These are phyloP conservation scores for Sclerospora graminicola DNA, from an alignment of 352 stramenopile species.

Conservation along the genomic window DNA sequence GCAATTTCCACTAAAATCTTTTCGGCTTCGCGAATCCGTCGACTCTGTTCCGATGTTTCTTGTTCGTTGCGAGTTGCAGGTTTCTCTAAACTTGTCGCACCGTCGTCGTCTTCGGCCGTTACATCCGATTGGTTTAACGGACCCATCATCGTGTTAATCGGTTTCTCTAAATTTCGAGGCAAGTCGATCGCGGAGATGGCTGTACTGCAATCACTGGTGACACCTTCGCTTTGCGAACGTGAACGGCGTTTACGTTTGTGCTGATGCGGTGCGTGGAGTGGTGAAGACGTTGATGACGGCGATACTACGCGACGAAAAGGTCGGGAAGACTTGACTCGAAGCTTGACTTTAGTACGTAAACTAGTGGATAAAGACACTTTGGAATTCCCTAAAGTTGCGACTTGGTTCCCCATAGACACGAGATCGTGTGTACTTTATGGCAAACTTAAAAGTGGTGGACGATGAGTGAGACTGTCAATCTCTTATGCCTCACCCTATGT, in stretches of 20 bases:
- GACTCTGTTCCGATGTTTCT: constrained; percentile 8
- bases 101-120: constrained; percentile 17
- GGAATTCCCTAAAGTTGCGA: constrained; percentile 2
- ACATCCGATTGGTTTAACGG: constrained; percentile 7
- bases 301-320: constrained; percentile 9
- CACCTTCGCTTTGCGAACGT: constrained; percentile 21
- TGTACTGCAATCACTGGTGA: constrained; percentile 25
- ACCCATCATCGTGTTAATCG: neutral
- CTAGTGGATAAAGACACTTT: constrained; percentile 7
- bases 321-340: constrained; percentile 1
- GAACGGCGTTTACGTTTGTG: constrained; percentile 13
- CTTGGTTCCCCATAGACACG: constrained; percentile 21
- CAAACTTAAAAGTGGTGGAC: constrained; percentile 12
- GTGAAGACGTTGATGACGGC: constrained; percentile 6
- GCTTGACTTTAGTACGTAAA: constrained; percentile 8
- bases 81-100: constrained; percentile 7
- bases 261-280: neutral
- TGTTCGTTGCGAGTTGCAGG: neutral
- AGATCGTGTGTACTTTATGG: constrained; percentile 3
- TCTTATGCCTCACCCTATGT: neutral
- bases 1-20: constrained; percentile 63
- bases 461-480: constrained; percentile 12
- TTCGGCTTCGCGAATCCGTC: constrained; percentile 47
- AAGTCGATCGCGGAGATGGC: constrained; percentile 17
- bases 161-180: constrained; percentile 15